Percentiles rank a stretch among this genome's conserved stretches.
Conservation (phyloP, 1,284 basidiomycete genomes). For the Anthracocystis walkeri region DNA sequence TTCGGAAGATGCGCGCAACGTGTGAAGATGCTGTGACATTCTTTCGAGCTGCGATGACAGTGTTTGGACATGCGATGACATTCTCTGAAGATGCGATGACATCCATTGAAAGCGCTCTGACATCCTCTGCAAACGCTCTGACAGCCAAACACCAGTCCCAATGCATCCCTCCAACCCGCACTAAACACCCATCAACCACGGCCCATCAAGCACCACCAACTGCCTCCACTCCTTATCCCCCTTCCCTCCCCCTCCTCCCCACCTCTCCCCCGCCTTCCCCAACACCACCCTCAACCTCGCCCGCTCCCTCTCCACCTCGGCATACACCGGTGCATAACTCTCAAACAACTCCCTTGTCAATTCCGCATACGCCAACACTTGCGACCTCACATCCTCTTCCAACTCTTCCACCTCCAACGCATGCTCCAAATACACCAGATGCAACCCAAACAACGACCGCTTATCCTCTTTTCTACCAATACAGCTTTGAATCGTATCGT, state of each 20-base stretch:
- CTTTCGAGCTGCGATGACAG: too few relatives aligned
- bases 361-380: conserved; percentile 24
- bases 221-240: background rate
- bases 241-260: background rate
- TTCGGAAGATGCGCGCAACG: too few relatives aligned
- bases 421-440: conserved; percentile 27
- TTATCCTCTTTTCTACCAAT: conserved; percentile 8
- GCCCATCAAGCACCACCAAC: conserved; percentile 25
- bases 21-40: too few relatives aligned
- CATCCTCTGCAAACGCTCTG: too few relatives aligned
- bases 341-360: conserved; percentile 30
- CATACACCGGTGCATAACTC: conserved; percentile 12
- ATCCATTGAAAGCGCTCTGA: too few relatives aligned
- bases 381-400: conserved; percentile 9
- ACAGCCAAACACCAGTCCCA: too few relatives aligned
- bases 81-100: too few relatives aligned
- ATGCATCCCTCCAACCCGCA: background rate
- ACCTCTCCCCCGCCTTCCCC: conserved; percentile 5
- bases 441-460: conserved; percentile 21
- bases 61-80: too few relatives aligned
- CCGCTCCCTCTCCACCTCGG: conserved; percentile 24
- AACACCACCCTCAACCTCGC: conserved; percentile 2
- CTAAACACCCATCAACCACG: conserved; percentile 17
- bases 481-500: conserved; percentile 23
- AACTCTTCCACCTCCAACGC: conserved; percentile 11